Evolutionary conservation across 306 rosid genomes (phyloP).

Genomic region (Lagenaria siceraria): DNA sequence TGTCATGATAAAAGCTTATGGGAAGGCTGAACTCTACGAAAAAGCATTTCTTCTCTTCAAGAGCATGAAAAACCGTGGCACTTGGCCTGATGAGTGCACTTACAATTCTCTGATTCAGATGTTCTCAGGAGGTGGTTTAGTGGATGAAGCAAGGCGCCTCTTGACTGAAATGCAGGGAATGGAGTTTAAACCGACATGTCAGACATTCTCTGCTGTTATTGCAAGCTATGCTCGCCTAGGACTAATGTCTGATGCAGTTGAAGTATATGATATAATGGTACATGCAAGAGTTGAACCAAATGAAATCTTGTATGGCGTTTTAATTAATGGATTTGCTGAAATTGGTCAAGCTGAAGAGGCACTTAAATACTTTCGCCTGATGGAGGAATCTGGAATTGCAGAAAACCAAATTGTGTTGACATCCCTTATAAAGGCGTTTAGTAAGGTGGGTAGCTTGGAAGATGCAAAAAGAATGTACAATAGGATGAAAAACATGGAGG

Average conservation of each 20-base stretch:
- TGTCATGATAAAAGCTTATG: conserved; percentile 85
- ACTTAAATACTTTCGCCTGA: conserved; percentile 33
- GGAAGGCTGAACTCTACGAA: conserved; percentile 56
- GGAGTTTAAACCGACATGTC: conserved; percentile 51
- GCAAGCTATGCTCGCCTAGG: conserved; percentile 64
- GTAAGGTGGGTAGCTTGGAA: conserved; percentile 56
- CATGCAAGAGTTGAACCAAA: conserved; percentile 49
- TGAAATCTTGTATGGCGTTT: conserved; percentile 67
- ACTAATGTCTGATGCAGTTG: conserved; percentile 55
- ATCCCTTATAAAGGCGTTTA: conserved; percentile 59
- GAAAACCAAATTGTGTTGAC: conserved; percentile 59
- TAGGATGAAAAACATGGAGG: conserved; percentile 44
- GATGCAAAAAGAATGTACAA: conserved; percentile 48
- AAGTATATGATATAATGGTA: conserved; percentile 42
- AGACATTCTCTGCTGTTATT: conserved; percentile 67
- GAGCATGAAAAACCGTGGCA: conserved; percentile 66
- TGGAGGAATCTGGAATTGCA: conserved; percentile 59
- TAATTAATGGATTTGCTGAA: conserved; percentile 86
- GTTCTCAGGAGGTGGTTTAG: conserved; percentile 65
- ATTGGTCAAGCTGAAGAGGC: conserved; percentile 61
- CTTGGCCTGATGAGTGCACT: conserved; percentile 66
- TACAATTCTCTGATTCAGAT: conserved; percentile 79
- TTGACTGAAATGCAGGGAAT: conserved; percentile 55
- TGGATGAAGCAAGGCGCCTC: conserved; percentile 54
- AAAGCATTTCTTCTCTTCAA: conserved; percentile 58